Evolutionary conservation across 805 yeast genomes (phyloP).

Genomic region (Pichia scutulata): DNA sequence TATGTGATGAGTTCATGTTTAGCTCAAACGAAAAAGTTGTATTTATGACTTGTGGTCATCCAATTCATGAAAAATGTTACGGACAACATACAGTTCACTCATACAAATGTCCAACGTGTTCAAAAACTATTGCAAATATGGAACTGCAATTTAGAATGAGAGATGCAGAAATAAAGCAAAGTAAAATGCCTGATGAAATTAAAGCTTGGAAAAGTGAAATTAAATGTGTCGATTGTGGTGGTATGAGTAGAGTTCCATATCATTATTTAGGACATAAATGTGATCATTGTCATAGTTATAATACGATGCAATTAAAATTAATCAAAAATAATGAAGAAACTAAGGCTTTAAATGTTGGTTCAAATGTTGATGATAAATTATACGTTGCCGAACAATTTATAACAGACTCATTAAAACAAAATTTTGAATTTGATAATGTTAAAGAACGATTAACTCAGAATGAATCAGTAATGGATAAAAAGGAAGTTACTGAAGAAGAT

Average conservation of each 20-base stretch:
- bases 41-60: constrained; percentile 91
- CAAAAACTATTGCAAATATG: constrained; percentile 77
- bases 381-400: constrained; percentile 10
- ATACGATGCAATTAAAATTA: constrained; percentile 66
- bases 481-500: constrained; percentile 13
- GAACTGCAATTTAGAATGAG: constrained; percentile 81
- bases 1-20: constrained; percentile 86
- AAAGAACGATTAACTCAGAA: constrained; percentile 4
- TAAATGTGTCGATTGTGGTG: constrained; percentile 81
- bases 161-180: constrained; percentile 73
- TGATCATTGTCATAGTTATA: constrained; percentile 79
- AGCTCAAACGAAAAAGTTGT: constrained; percentile 76
- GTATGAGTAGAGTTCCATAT: constrained; percentile 65
- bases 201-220: constrained; percentile 67
- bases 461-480: background rate
- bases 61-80: constrained; percentile 81
- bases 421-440: constrained; percentile 26
- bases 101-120: constrained; percentile 88
- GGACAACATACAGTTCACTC: constrained; percentile 74
- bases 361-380: background rate
- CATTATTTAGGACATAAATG: constrained; percentile 86
- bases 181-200: constrained; percentile 76
- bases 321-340: constrained; percentile 51
- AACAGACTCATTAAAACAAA: constrained; percentile 25
- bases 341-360: constrained; percentile 15